Evolutionary conservation across 345 rosid genomes (phyloP).

Genomic region (Aquilaria yunnanensis): DNA sequence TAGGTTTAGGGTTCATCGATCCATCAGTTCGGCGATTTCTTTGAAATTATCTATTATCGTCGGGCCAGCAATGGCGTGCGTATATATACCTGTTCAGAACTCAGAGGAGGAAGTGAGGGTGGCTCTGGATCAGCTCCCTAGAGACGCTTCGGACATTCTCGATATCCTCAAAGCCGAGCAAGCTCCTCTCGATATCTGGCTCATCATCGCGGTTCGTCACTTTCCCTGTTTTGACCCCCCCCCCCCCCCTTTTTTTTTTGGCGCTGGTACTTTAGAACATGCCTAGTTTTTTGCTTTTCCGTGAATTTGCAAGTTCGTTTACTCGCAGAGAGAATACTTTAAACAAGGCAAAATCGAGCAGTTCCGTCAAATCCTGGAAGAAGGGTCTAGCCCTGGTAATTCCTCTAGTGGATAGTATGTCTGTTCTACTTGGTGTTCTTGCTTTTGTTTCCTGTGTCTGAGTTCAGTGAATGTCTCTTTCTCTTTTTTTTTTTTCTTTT

Average conservation of each 20-base stretch:
- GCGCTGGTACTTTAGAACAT: not conserved
- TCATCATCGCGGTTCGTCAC: slow-evolving; percentile 75
- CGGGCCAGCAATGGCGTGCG: slow-evolving; percentile 51
- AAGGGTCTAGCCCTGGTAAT: slow-evolving; percentile 93
- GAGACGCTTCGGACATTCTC: slow-evolving; percentile 94
- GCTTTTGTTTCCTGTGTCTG: not conserved
- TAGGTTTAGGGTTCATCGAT: too few relatives aligned
- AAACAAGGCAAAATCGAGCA: slow-evolving; percentile 92
- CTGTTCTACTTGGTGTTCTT: not conserved
- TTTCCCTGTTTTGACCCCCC: not conserved
- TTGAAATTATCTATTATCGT: not conserved
- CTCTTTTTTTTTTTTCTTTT: not conserved
- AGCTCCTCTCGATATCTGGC: slow-evolving; percentile 99
- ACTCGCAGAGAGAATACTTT: slow-evolving; percentile 88
- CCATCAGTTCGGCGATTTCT: not conserved
- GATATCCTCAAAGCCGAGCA: slow-evolving; percentile 99
- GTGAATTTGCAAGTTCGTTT: slow-evolving; percentile 5
- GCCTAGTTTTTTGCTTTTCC: not conserved
- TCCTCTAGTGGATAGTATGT: too few relatives aligned
- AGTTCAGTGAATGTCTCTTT: not conserved
- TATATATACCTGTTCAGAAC: slow-evolving; percentile 96
- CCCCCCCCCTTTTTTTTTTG: not conserved
- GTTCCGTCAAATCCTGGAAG: slow-evolving; percentile 90
- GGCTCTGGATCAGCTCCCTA: slow-evolving; percentile 90
- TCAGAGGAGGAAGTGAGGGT: slow-evolving; percentile 99